Evolutionary conservation across 2,329 filamentous ascomycete species (phyloP).

Genomic region (Penicillium sp.): DNA sequence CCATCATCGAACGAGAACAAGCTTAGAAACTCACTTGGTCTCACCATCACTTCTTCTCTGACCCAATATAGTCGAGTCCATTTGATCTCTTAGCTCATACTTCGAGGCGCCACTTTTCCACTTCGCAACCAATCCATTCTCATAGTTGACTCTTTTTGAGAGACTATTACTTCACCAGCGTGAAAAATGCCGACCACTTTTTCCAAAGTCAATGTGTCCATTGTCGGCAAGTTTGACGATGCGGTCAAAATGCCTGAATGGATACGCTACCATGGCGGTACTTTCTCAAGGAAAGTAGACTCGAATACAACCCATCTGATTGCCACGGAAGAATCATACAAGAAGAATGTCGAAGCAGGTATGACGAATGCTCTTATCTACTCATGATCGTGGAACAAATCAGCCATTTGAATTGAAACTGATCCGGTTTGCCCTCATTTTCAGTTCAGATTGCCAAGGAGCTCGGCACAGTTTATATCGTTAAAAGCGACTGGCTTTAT

Average conservation of each 20-base stretch:
- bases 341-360: slow-evolving; percentile 46
- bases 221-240: slow-evolving; percentile 57
- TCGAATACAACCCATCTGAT: slow-evolving; percentile 70
- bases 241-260: slow-evolving; percentile 63
- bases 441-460: slow-evolving; percentile 44
- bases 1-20: not conserved
- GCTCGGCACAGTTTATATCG: slow-evolving; percentile 43
- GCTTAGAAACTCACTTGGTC: not conserved
- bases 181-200: slow-evolving; percentile 48
- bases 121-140: not conserved
- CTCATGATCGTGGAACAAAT: not conserved
- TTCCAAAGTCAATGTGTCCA: slow-evolving; percentile 54
- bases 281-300: slow-evolving; percentile 53
- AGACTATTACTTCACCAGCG: not conserved
- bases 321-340: slow-evolving; percentile 62
- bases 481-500: slow-evolving; percentile 49
- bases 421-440: slow-evolving; percentile 18
- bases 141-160: not conserved
- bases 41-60: not conserved
- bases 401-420: not conserved
- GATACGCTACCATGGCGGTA: slow-evolving; percentile 63
- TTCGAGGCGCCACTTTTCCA: not conserved
- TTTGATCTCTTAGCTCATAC: not conserved
- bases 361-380: slow-evolving; percentile 1
- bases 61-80: not conserved